Percentiles rank a stretch among this genome's conserved stretches.
These are phyloP conservation scores for Neurospora hispaniola DNA, from an alignment of 495 filamentous ascomycete species.

Conservation along the genomic window DNA sequence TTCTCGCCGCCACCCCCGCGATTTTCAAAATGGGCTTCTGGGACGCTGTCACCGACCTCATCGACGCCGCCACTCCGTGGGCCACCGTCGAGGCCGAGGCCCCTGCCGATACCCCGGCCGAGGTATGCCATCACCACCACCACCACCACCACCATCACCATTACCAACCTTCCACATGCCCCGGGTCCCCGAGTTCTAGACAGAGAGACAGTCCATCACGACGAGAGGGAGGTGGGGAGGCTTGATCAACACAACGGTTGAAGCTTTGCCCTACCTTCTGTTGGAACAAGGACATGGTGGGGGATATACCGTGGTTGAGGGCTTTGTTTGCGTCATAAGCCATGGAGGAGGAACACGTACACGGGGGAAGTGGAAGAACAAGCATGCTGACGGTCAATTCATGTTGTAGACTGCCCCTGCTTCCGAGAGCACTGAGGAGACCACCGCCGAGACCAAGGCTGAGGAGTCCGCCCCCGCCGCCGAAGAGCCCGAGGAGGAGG, in stretches of 20 bases:
- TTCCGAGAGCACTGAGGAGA: slow-evolving; percentile 40
- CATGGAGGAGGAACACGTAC: not conserved
- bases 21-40: slow-evolving; percentile 44
- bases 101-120: slow-evolving; percentile 25
- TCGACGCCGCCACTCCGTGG: slow-evolving; percentile 47
- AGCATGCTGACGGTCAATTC: not conserved
- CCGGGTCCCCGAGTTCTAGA: not conserved
- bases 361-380: slow-evolving; percentile 1
- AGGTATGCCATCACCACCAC: not conserved
- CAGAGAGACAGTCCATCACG: not conserved
- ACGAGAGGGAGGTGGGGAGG: not conserved
- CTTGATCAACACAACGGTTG: not conserved
- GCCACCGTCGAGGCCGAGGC: slow-evolving; percentile 45
- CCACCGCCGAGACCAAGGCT: slow-evolving; percentile 33
- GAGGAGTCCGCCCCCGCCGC: slow-evolving; percentile 34
- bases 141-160: not conserved
- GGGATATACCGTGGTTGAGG: slow-evolving; percentile 9
- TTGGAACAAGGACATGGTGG: slow-evolving; percentile 9
- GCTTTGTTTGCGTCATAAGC: slow-evolving; percentile 1
- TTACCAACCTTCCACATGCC: not conserved
- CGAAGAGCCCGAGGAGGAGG: slow-evolving; percentile 37
- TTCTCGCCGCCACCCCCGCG: not conserved
- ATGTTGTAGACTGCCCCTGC: slow-evolving; percentile 7
- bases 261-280: not conserved
- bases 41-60: slow-evolving; percentile 42